Evolutionary conservation across 768 basidiomycete species (phyloP).

Genomic region (Rhodocollybia butyracea): DNA sequence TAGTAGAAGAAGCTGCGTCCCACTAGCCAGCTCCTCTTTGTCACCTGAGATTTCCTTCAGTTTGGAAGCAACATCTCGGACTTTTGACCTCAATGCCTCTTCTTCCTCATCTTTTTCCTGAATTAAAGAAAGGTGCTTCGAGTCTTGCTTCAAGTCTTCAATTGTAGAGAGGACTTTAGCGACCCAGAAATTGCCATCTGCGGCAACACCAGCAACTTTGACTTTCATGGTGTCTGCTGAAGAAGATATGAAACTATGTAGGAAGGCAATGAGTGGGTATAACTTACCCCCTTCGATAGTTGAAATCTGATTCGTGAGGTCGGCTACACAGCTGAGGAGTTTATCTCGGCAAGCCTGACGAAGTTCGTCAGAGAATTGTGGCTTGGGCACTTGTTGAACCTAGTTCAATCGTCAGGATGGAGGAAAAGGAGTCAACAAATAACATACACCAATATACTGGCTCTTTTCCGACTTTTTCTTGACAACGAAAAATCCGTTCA

Average conservation of each 20-base stretch:
- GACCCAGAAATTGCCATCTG: conserved; percentile 80
- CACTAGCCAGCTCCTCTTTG: conserved; percentile 56
- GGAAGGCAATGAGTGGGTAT: background rate
- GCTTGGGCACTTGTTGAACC: conserved; percentile 61
- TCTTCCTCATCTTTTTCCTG: conserved; percentile 57
- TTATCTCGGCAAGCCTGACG: conserved; percentile 63
- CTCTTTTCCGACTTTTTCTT: conserved; percentile 73
- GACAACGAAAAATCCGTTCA: conserved; percentile 78
- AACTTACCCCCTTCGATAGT: conserved; percentile 40
- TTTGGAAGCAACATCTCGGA: conserved; percentile 35
- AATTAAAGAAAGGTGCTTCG: conserved; percentile 60
- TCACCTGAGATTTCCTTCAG: conserved; percentile 45
- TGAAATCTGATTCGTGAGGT: conserved; percentile 59
- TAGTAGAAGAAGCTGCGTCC: conserved; percentile 67
- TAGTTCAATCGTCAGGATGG: conserved; percentile 22
- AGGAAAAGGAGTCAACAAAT: conserved; percentile 22
- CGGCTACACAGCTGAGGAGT: conserved; percentile 70
- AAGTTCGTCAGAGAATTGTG: conserved; percentile 71
- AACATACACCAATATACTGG: conserved; percentile 46
- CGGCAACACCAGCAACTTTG: conserved; percentile 59
- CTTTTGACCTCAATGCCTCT: conserved; percentile 39
- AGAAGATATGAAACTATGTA: background rate
- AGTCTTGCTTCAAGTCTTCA: conserved; percentile 55
- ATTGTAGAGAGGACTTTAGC: conserved; percentile 59
- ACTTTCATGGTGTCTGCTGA: conserved; percentile 41